Evolutionary conservation across 2,329 filamentous ascomycete species (phyloP), one percentile per base, ranked within the genome.

Genomic region (Fusarium staphyleae): DNA sequence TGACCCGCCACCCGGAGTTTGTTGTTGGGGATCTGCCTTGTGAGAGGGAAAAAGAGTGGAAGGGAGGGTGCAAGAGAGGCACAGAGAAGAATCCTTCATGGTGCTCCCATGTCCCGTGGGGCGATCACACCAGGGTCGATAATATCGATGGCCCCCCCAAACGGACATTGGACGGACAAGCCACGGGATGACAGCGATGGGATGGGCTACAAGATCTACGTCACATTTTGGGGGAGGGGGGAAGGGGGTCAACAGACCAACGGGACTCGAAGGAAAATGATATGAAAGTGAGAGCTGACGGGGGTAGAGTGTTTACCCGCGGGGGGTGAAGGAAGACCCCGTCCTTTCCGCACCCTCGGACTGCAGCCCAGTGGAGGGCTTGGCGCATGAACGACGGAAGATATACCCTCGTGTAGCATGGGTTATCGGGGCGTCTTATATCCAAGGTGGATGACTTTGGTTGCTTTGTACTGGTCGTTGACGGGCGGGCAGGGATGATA

Each of bases 361-460:
- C 48, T 44, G 41, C 41, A 50, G 53, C 37, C 40, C 47, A 42
- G 50, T 60, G 51, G 57, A 55, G 57, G 51, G 44, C 51, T 64
- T 64, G 54, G 57, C 51, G 54, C 60, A 63, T 59, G 55, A 58
- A 49, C 30, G 45, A 34, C 15, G 40, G 46, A 50, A 50, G 37
- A 58, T 49, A 28, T 29, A 16, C 14, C 42, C 42, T 47, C 43
- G 37, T 51, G 45, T 26, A 32, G 52, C 34, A 51, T 43, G 33
- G 53, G 42, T 44, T 57, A 47, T 53, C 46, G 43, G 43, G 49
- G 37, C 48, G 44, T 62, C 36, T 39, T 46, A 26, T 40, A 39
- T 32, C 33, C 12, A 32, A 37, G 34, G 16, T 15, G 15, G 10
- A 14, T 40, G 37, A 22, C 12, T 44, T 11, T 48, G n/a, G 13